These are phyloP conservation scores for Annulohypoxylon nitens DNA, from an alignment of 495 filamentous ascomycete species.

Conservation along the genomic window DNA sequence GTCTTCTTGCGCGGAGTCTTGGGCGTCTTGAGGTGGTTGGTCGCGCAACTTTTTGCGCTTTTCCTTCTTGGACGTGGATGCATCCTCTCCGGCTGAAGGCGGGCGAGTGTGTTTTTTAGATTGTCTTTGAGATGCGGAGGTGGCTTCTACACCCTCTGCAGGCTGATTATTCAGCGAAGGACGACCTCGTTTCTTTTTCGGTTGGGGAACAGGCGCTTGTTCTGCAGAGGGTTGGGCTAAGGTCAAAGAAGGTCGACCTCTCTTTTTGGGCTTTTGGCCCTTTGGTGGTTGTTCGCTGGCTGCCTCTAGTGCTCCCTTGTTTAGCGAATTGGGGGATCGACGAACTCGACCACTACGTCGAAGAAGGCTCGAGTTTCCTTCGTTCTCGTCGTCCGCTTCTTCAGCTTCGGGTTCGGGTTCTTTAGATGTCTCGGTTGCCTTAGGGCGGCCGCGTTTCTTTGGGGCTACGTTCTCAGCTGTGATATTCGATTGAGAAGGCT, in stretches of 20 bases:
- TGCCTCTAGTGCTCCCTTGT: constrained; percentile 10
- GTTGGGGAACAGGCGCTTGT: constrained; percentile 15
- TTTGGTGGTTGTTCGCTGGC: constrained; percentile 15
- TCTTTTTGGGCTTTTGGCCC: constrained; percentile 25
- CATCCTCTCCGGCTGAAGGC: constrained; percentile 21
- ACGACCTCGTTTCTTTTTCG: constrained; percentile 43
- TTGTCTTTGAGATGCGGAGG: constrained; percentile 17
- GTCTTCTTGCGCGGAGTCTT: constrained; percentile 27
- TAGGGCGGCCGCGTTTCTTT: constrained; percentile 46
- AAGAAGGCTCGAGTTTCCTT: constrained; percentile 46
- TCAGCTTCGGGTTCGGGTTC: constrained; percentile 35
- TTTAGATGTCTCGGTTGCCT: constrained; percentile 17
- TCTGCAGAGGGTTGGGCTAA: constrained; percentile 14
- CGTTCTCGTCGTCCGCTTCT: constrained; percentile 48
- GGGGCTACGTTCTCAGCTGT: constrained; percentile 14
- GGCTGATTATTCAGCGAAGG: constrained; percentile 41
- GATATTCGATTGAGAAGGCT: constrained; percentile 14
- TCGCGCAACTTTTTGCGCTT: constrained; percentile 22
- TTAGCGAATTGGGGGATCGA: constrained; percentile 16
- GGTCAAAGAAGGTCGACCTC: constrained; percentile 19
- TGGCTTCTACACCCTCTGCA: constrained; percentile 22
- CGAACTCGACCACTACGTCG: constrained; percentile 44
- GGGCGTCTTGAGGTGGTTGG: constrained; percentile 23
- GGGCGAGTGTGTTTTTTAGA: constrained; percentile 40
- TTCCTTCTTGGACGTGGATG: constrained; percentile 20